Evolutionary conservation across 306 rosid genomes (phyloP).

Genomic region (Dalbergia cochinchinensis): DNA sequence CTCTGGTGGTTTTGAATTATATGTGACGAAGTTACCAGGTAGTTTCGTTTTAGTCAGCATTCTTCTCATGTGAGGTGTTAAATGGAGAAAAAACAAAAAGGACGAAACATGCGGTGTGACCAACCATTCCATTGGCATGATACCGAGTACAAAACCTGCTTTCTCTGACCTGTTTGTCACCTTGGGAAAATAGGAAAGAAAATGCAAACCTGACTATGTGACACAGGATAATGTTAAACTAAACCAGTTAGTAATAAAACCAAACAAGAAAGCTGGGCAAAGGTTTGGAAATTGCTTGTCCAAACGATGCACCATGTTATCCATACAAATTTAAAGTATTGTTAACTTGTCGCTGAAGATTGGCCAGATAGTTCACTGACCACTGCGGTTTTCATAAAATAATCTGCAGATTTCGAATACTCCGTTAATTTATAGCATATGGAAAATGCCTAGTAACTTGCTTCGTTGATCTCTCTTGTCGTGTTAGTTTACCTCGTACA

Average conservation of each 20-base stretch:
- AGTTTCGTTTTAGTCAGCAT: constrained; percentile 40
- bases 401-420: background rate
- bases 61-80: background rate
- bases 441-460: background rate
- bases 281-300: background rate
- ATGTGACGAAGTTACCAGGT: constrained; percentile 37
- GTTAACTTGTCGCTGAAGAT: background rate
- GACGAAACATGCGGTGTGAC: background rate
- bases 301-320: background rate
- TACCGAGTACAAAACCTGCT: background rate
- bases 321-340: background rate
- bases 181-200: constrained; percentile 1
- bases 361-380: background rate
- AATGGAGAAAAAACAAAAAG: background rate
- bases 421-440: too few relatives aligned
- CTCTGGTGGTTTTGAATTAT: background rate
- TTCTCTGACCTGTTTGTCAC: background rate
- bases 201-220: background rate
- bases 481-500: background rate
- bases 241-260: background rate
- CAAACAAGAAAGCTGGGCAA: background rate
- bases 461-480: background rate
- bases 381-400: background rate
- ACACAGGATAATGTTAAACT: background rate
- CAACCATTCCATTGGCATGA: background rate